These are phyloP conservation scores for Trametes meyenii DNA, from an alignment of 768 basidiomycete genomes.

Conservation along the genomic window DNA sequence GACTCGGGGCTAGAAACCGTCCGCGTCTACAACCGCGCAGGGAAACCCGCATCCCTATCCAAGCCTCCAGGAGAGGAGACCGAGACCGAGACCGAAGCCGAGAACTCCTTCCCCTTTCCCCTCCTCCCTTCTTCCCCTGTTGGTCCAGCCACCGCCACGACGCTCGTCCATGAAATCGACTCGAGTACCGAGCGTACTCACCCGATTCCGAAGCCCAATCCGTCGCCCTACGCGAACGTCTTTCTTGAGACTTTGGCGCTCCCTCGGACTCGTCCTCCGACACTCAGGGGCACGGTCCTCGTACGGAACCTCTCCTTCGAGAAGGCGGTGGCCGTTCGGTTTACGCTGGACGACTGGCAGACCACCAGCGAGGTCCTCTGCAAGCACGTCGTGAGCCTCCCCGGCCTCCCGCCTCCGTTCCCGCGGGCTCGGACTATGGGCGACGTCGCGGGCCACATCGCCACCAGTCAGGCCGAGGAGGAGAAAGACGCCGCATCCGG, in stretches of 20 bases:
- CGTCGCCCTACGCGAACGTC: conserved; percentile 38
- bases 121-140: conserved; percentile 24
- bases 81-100: conserved; percentile 44
- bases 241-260: conserved; percentile 43
- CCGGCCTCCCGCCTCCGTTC: conserved; percentile 39
- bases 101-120: conserved; percentile 32
- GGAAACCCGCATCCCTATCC: conserved; percentile 66
- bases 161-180: conserved; percentile 33
- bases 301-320: conserved; percentile 87
- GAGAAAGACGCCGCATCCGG: conserved; percentile 16
- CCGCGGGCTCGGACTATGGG: conserved; percentile 36
- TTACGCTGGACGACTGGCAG: conserved; percentile 93
- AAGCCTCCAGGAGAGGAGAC: conserved; percentile 51
- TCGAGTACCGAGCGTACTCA: conserved; percentile 42
- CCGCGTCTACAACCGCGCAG: conserved; percentile 64
- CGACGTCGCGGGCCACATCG: conserved; percentile 43
- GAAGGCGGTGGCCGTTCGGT: conserved; percentile 83
- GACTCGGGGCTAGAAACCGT: conserved; percentile 64
- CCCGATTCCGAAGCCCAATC: conserved; percentile 37
- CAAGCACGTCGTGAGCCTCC: conserved; percentile 48
- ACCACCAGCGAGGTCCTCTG: conserved; percentile 84
- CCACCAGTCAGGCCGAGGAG: conserved; percentile 32
- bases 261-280: conserved; percentile 39
- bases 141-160: conserved; percentile 8
- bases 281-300: conserved; percentile 73